Evolutionary conservation across 805 yeast species (phyloP).

Genomic region (Saccharomycopsis selenospora): DNA sequence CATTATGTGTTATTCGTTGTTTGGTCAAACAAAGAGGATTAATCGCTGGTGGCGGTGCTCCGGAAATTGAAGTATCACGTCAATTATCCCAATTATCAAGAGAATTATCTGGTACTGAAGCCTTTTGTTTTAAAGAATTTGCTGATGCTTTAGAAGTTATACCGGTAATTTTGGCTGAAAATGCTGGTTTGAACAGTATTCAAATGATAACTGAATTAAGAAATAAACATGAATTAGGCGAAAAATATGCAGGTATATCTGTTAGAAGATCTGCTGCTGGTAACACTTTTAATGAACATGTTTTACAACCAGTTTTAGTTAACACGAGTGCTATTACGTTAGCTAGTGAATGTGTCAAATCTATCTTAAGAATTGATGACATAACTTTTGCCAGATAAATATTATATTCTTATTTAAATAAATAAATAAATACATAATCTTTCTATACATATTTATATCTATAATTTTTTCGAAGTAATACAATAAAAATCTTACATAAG

Average conservation of each 20-base stretch:
- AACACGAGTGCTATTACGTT: slow-evolving; percentile 89
- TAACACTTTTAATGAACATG: slow-evolving; percentile 88
- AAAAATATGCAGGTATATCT: slow-evolving; percentile 88
- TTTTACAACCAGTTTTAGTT: slow-evolving; percentile 92
- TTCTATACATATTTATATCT: no score
- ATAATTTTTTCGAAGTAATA: no score
- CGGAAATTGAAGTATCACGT: slow-evolving; percentile 85
- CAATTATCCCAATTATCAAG: slow-evolving; percentile 64
- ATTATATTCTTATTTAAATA: no score
- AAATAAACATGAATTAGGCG: slow-evolving; percentile 86
- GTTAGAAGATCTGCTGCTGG: slow-evolving; percentile 91
- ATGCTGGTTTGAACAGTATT: slow-evolving; percentile 88
- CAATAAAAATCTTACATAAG: no score
- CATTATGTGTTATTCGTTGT: slow-evolving; percentile 84
- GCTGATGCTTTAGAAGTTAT: slow-evolving; percentile 88
- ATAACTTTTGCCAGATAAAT: slow-evolving; percentile 79
- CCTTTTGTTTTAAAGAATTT: slow-evolving; percentile 85
- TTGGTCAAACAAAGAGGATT: slow-evolving; percentile 72
- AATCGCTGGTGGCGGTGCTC: slow-evolving; percentile 99
- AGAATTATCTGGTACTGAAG: slow-evolving; percentile 75
- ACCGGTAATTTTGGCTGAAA: slow-evolving; percentile 91
- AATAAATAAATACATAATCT: no score
- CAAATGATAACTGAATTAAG: slow-evolving; percentile 89
- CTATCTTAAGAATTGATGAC: slow-evolving; percentile 93
- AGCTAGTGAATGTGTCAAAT: slow-evolving; percentile 95